A percentile compares a stretch with the other conserved stretches of the same genome.
Evolutionary conservation across 495 filamentous ascomycete genomes (phyloP).

Genomic region (Filosporella fistucella): DNA sequence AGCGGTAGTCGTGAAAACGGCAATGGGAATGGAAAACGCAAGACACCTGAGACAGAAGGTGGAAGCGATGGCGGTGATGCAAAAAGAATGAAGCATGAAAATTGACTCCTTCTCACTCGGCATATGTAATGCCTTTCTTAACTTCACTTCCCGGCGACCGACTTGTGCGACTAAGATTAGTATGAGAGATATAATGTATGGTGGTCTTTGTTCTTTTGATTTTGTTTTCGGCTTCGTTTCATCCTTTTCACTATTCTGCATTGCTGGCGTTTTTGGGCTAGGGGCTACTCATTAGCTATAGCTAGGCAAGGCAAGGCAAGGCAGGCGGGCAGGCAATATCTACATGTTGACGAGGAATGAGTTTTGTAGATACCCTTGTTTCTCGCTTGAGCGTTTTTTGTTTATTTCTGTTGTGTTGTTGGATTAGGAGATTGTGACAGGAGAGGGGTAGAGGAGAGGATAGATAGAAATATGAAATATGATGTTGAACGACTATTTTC

Average conservation of each 20-base stretch:
- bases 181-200: not conserved
- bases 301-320: not conserved
- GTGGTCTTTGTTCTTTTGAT: not conserved
- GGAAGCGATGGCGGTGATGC: conserved; percentile 29
- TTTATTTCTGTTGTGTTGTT: too few relatives aligned
- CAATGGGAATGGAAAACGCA: conserved; percentile 39
- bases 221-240: too few relatives aligned
- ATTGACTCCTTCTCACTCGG: too few relatives aligned
- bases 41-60: conserved; percentile 43
- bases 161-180: not conserved
- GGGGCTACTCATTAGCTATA: not conserved
- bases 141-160: too few relatives aligned
- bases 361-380: conserved; percentile 3
- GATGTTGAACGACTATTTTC: not conserved
- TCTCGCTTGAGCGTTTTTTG: not conserved
- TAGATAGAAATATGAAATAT: too few relatives aligned
- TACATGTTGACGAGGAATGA: not conserved
- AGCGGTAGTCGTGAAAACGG: conserved; percentile 34
- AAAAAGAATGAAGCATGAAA: conserved; percentile 43
- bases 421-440: not conserved
- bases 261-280: too few relatives aligned
- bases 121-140: too few relatives aligned
- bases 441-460: too few relatives aligned
- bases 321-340: not conserved
- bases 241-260: too few relatives aligned